phyloP scores from a whole-genome alignment of 805 yeast genomes.

The Schwanniomyces polymorphus region DNA sequence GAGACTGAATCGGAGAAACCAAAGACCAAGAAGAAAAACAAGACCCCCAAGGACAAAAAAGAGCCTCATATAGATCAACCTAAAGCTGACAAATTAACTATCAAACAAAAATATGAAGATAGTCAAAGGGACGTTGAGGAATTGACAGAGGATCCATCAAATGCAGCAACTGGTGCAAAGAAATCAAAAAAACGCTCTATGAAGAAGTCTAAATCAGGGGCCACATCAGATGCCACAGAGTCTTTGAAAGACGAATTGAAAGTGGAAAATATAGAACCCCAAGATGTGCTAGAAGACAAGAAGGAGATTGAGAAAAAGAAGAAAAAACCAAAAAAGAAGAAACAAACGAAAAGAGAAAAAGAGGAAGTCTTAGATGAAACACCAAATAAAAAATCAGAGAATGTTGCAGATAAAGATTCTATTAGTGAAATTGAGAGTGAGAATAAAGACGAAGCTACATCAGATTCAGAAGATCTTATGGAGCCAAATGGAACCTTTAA shows the following conservation, averaged over 20 bases:
- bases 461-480: neutral
- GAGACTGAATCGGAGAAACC: neutral
- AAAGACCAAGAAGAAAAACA: neutral
- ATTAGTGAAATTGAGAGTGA: neutral
- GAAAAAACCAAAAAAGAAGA: conserved; percentile 12
- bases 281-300: neutral
- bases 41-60: neutral
- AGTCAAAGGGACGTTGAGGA: too few relatives aligned
- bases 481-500: neutral
- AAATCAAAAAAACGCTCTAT: too few relatives aligned
- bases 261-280: neutral
- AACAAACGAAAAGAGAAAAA: conserved; percentile 10
- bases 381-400: too few relatives aligned
- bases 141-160: too few relatives aligned
- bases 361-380: neutral
- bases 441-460: neutral
- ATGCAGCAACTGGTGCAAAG: too few relatives aligned
- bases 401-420: neutral
- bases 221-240: too few relatives aligned
- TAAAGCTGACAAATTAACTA: neutral
- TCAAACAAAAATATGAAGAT: too few relatives aligned
- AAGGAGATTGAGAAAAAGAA: conserved; percentile 12
- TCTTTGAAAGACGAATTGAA: neutral
- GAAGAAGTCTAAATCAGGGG: too few relatives aligned
- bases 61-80: neutral